Percentiles rank a stretch among this genome's conserved stretches.
phyloP scores from a whole-genome alignment of 352 stramenopile species.

The Phytophthora fragariae region DNA sequence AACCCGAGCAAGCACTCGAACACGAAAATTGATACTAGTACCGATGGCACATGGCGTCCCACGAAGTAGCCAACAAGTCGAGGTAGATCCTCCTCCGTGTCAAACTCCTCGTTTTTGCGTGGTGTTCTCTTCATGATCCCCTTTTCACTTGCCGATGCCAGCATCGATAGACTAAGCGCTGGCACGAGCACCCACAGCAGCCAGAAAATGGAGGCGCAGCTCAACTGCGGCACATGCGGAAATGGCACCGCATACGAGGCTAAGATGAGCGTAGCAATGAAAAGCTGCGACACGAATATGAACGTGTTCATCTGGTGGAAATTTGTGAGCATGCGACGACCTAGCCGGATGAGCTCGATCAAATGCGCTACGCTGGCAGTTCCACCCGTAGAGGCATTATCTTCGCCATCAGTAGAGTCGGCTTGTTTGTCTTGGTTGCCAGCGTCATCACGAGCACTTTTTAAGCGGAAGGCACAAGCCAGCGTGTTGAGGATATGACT shows the following conservation, averaged over 20 bases:
- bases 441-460: slow-evolving; percentile 37
- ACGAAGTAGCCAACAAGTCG: slow-evolving; percentile 75
- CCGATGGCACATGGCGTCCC: slow-evolving; percentile 73
- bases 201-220: slow-evolving; percentile 84
- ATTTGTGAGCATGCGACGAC: slow-evolving; percentile 84
- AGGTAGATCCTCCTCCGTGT: slow-evolving; percentile 65
- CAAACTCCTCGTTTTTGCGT: slow-evolving; percentile 83
- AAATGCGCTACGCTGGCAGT: slow-evolving; percentile 68
- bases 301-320: slow-evolving; percentile 86
- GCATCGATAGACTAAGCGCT: slow-evolving; percentile 77
- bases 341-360: slow-evolving; percentile 84
- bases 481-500: slow-evolving; percentile 88
- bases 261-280: slow-evolving; percentile 79
- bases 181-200: slow-evolving; percentile 85
- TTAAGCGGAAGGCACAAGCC: slow-evolving; percentile 77
- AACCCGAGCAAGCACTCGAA: slow-evolving; percentile 81
- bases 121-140: slow-evolving; percentile 87
- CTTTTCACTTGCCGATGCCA: slow-evolving; percentile 73
- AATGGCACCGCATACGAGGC: slow-evolving; percentile 77
- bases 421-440: slow-evolving; percentile 17
- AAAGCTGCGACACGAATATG: slow-evolving; percentile 88
- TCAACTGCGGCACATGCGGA: slow-evolving; percentile 76
- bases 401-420: slow-evolving; percentile 21
- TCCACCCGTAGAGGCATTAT: slow-evolving; percentile 40
- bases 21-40: slow-evolving; percentile 59